These are phyloP conservation scores for Lasiodiplodia hormozganensis DNA, from an alignment of 2,329 filamentous ascomycete genomes.

Conservation along the genomic window DNA sequence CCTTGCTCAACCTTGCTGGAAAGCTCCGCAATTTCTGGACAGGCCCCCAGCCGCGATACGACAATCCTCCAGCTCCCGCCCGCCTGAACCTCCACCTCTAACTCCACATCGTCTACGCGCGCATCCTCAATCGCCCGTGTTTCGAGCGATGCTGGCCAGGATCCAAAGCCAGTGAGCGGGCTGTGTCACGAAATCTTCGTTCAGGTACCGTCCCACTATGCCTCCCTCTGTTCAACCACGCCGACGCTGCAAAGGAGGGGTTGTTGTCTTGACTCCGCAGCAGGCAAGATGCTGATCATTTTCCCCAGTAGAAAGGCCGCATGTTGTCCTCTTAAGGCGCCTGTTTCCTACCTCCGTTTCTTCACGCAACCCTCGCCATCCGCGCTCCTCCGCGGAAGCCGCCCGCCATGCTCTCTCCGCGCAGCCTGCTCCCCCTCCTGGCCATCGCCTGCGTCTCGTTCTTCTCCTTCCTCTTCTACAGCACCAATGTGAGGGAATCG, in stretches of 20 bases:
- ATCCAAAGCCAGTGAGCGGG: not conserved
- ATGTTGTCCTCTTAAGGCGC: slow-evolving; percentile 10
- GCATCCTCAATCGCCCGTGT: not conserved
- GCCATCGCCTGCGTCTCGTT: slow-evolving; percentile 37
- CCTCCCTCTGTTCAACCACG: not conserved
- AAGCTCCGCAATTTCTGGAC: slow-evolving; percentile 21
- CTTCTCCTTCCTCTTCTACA: slow-evolving; percentile 48
- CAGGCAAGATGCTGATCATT: slow-evolving; percentile 6
- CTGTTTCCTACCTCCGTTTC: not conserved
- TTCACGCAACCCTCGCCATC: not conserved
- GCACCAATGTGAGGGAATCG: slow-evolving; percentile 40
- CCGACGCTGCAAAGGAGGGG: slow-evolving; percentile 7
- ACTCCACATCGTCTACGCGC: slow-evolving; percentile 9
- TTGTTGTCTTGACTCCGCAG: slow-evolving; percentile 5
- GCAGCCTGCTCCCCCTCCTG: slow-evolving; percentile 41
- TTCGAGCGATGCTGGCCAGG: not conserved
- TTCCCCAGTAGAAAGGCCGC: not conserved
- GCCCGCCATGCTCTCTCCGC: slow-evolving; percentile 31
- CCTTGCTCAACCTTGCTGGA: slow-evolving; percentile 17
- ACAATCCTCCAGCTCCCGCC: slow-evolving; percentile 6
- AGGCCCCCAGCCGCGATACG: slow-evolving; percentile 20
- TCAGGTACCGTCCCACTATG: not conserved
- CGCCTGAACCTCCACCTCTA: not conserved
- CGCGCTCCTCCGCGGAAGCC: slow-evolving; percentile 7
- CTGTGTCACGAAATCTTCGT: not conserved